Evolutionary conservation across 192 early-diverging fungal species (phyloP), one percentile per base, ranked within the genome.

Genomic region (Backusella tarrabulga): DNA sequence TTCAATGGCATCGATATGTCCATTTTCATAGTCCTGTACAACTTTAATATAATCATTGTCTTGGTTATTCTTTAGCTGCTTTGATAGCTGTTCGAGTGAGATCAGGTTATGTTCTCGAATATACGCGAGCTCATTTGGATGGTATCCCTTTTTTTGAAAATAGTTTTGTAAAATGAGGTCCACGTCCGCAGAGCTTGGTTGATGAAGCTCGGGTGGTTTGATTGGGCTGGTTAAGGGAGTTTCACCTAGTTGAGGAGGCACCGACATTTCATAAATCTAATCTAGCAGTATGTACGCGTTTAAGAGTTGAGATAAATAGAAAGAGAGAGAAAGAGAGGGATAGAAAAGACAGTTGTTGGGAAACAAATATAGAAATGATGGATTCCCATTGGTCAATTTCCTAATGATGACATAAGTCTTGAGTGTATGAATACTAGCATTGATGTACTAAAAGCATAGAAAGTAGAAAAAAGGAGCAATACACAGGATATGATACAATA

Each of bases 1-100:
- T 60, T 91, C 90, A 75, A 96, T 96, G n/a, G 91, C 92, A 76
- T 94, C 91, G 2, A 94, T 92, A 75, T 95, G 93, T 9, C 71
- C 71, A 6, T 29, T 40, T 19, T 40, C 71, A 17, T 32, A 44
- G 14, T 44, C 71, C 41, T 21, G 87, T 90, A 76, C 85, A 84
- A 92, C 79, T 87, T 89, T 68, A 88, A 90, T 63, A 91, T 78
- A 44, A 85, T 88, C 38, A 56, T 92, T 92, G 26, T 83, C 86
- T 15, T 68, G 40, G 23, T 40, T n/a, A 19, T 15, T 44, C 12
- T 72, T 72, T 6, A 72, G 32, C 3, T 72, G 41, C 6, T 46
- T 72, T 32, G 71, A 46, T 32, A 72, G 50, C 14, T 50, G 71
- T 34, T 72, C 71, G 4, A 72, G 29, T 32, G 71, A 72, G 6